Base-by-base conservation (phyloP, 2,329 filamentous ascomycete species). In the Colletotrichum orbiculare region DNA sequence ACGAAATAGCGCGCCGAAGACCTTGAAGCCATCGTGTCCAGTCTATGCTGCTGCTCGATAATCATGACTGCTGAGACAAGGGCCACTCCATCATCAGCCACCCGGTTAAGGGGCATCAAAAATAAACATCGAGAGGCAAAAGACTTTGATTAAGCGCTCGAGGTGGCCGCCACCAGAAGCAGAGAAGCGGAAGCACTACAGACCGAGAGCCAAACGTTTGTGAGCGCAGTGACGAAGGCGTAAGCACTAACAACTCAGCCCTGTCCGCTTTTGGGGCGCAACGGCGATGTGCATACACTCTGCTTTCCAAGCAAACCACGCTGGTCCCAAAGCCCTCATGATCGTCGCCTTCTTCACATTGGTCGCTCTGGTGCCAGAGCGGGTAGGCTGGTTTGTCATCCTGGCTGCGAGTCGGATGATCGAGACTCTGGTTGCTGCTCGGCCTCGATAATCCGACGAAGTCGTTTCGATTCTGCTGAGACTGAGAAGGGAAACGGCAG, bases 161-260 rank as follows among this genome's bases (percentile, higher is more conserved):
- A 3, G 2, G 37, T n/a, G 33, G 34, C 39, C 39, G 50, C 45
- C 17, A 61, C 39, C 25, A n/a, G 39, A 15, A 46, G 37, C 6
- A 33, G 45, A 50, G 50, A 39, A 61, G 25, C 62, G 46, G 25
- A 41, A 61, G 45, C 38, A 39, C 56, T 34, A 39, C 42, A 15
- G 17, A 35, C 39, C 13, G 39, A 41, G 56, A 57, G 45, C 15
- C 39, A 46, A 39, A 11, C 52, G 15, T 34, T 34, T 50, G 41
- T 46, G 60, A 41, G 47, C 35, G 60, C 35, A 48, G 47, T 60
- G 17, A 64, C 15, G 42, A 54, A 15, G 41, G 6, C 15, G 50
- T 65, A 65, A 65, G 57, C 62, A 34, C 62, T 65, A 61, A 39
- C 43, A 52, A 9, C 50, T 65, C 57, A 61, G 62, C 57, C 62